These are phyloP conservation scores for Myriosclerotinia duriaeana DNA, from an alignment of 2,329 filamentous ascomycete species.

Conservation along the genomic window DNA sequence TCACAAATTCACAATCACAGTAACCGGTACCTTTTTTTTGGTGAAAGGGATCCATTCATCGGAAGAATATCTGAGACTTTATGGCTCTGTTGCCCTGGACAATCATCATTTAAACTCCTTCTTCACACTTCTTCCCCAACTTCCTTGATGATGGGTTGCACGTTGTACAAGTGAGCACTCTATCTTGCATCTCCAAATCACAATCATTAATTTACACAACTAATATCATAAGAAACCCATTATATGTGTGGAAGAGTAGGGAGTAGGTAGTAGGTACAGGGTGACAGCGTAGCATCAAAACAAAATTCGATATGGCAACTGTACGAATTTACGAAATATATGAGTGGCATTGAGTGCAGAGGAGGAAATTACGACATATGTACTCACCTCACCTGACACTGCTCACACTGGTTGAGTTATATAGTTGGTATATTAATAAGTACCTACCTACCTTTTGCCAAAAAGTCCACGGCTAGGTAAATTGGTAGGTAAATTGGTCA, in stretches of 20 bases:
- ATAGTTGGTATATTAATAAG: too few relatives aligned
- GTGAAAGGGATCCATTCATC: slow-evolving; percentile 5
- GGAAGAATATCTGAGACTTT: slow-evolving; percentile 12
- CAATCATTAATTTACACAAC: neutral
- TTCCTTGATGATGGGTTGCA: neutral
- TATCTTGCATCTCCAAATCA: slow-evolving; percentile 17
- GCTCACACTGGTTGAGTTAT: too few relatives aligned
- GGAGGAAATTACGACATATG: neutral
- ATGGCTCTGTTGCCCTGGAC: neutral
- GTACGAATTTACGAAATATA: neutral
- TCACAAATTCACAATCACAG: neutral
- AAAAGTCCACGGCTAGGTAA: too few relatives aligned
- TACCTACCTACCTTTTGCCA: too few relatives aligned
- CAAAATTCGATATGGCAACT: neutral
- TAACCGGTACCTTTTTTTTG: neutral
- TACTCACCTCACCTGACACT: too few relatives aligned
- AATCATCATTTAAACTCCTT: neutral
- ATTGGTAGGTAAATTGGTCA: too few relatives aligned
- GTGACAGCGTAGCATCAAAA: neutral
- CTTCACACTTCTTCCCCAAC: neutral
- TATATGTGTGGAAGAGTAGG: neutral
- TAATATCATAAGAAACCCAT: neutral
- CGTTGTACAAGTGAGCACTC: slow-evolving; percentile 11
- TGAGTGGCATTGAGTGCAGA: neutral
- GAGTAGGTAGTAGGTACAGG: too few relatives aligned